Base-by-base conservation (phyloP, 2,329 filamentous ascomycete genomes). In the Diaporthe sp. region DNA sequence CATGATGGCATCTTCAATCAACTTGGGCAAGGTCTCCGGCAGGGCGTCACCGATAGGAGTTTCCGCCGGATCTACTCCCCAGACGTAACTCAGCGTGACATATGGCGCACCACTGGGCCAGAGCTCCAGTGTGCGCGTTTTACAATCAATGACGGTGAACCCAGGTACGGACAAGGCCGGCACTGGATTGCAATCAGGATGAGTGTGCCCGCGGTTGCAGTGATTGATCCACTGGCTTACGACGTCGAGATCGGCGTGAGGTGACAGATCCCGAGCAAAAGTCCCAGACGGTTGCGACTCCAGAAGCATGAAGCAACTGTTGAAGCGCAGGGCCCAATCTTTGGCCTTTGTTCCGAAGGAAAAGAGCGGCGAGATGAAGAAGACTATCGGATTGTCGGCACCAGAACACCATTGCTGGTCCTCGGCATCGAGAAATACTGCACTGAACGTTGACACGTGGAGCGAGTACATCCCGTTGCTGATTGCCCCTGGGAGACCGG, bases 31-130 rank as follows among this genome's bases (percentile, higher is more conserved):
- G 38, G n/a, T n/a, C 6, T 54, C 17, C 15, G 58, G 72, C 33
- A 64, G 25, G 6, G 13, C 30, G 9, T 22, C 25, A 5, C 38
- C 45, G 22, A 22, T 45, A 30, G 25, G 17, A 42, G 17, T 22
- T 25, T 69, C 52, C 6, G 55, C 64, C 8, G 25, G 30, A 10
- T 61, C 54, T 13, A 35, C 15, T 12, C 72, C 72, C 72, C 72
- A 74, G 13, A 74, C 72, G 22, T 74, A 74, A n/a, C 72, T 74
- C 64, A 74, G 38, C 0, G 72, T 74, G 6, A 61, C 72, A n/a
- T 61, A 74, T 15, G 55, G 64, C 28, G 33, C 38, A 15, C 45
- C 40, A 17, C n/a, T 17, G 9, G 52, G 40, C 52, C 61, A 67
- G 15, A 30, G 42, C 6, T 60, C 52, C 4, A 73, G n/a, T 13